Evolutionary conservation across 176 grass and related monocot species (phyloP).

Genomic region (Miscanthus lutarioriparius): DNA sequence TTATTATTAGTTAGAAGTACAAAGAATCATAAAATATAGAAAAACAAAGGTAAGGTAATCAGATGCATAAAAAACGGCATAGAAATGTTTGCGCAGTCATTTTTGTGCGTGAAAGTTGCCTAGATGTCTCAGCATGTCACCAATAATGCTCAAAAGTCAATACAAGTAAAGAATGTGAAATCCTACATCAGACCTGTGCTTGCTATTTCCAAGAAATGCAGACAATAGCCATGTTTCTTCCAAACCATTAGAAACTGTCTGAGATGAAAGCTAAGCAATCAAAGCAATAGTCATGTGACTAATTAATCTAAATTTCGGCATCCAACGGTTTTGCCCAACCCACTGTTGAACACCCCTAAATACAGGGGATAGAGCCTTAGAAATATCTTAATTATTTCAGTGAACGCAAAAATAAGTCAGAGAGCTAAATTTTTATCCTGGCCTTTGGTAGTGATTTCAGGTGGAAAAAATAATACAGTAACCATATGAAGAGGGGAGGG

Average conservation of each 20-base stretch:
- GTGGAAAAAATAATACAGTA: not conserved
- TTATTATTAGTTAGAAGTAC: not conserved
- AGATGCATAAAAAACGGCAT: not conserved
- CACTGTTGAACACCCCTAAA: not conserved
- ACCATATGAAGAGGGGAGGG: not conserved
- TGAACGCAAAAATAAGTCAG: not conserved
- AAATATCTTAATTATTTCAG: constrained; percentile 27
- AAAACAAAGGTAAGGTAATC: not conserved
- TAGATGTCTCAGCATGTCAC: not conserved
- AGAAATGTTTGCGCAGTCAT: not conserved
- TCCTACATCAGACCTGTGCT: not conserved
- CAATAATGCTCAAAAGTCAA: not conserved
- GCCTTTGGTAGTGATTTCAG: constrained; percentile 1
- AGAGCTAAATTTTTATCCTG: constrained; percentile 14
- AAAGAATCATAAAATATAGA: constrained; percentile 8
- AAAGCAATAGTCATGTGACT: not conserved
- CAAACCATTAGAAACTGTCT: not conserved
- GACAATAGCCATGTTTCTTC: not conserved
- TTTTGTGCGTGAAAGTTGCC: not conserved
- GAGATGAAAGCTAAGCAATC: not conserved
- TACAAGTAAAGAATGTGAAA: constrained; percentile 1
- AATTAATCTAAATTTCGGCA: not conserved
- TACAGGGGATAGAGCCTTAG: not conserved
- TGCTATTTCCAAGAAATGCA: constrained; percentile 2
- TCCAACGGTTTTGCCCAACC: not conserved